Base-by-base conservation (phyloP, 1,139 yeast genomes). In the Lodderomyces pseudojiufengensis region DNA sequence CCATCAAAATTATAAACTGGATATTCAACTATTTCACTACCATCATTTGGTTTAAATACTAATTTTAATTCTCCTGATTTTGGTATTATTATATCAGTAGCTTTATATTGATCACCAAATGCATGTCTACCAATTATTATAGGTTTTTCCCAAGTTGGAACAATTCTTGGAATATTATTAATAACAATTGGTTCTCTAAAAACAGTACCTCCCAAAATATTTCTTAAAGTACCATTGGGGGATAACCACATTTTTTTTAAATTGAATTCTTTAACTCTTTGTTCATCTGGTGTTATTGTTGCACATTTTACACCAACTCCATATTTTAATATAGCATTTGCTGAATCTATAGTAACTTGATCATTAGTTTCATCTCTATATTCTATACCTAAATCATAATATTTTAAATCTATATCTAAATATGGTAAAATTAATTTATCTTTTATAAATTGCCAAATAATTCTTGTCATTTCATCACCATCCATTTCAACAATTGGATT, bases 221-320 rank as follows among this genome's bases (percentile, higher is more conserved):
- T 90, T 65, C 97, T 80, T 59, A 90, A 85, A 32, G 97, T 90
- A 49, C 97, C 97, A 63, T 90, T 90, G 48, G 97, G 97, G 16
- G 96, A 86, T 39, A 84, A 75, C 97, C 97, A 90, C 97, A 90
- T 90, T 63, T 88, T 83, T 67, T 88, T 88, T 62, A 90, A 76
- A 44, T 74, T 68, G 61, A 87, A 90, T 65, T 90, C 97, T 62
- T 85, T 67, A 38, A 90, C 97, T 52, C 97, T 79, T 29, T 84
- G 90, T 69, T 90, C 97, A 60, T 90, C 97, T 7, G 97, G 97
- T n/a, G 97, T 90, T 61, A 90, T 90, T 39, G 97, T 90, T 35
- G 97, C 97, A 69, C 97, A 90, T 70, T 90, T 90, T 54, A 90
- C 84, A 42, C 95, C 97, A 33, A 90, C 97, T 39, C 88, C 86